Evolutionary conservation across 805 yeast genomes (phyloP).

Genomic region (Candida easanensis): DNA sequence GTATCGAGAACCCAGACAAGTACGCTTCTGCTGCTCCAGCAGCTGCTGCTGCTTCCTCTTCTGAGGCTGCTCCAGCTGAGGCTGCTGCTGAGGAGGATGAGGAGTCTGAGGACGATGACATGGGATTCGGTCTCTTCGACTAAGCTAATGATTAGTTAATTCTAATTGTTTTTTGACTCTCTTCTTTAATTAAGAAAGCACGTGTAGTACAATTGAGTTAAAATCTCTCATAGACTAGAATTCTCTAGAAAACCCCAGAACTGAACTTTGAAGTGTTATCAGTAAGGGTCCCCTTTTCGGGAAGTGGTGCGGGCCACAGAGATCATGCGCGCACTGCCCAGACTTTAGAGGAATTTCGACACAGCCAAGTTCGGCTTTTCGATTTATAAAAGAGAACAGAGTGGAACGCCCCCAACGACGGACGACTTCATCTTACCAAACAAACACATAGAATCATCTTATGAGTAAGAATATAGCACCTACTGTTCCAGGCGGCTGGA

Average conservation of each 20-base stretch:
- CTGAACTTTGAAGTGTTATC: no score
- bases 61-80: constrained; percentile 70
- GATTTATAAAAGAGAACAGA: no score
- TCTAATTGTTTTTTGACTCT: not conserved
- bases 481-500: constrained; percentile 65
- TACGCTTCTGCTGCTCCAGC: constrained; percentile 99
- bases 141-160: constrained; percentile 41
- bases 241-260: no score
- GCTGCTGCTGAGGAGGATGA: constrained; percentile 70
- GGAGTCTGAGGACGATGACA: constrained; percentile 69
- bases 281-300: no score
- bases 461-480: constrained; percentile 36
- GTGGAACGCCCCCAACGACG: no score
- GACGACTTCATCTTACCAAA: no score
- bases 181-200: not conserved
- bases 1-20: constrained; percentile 99
- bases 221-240: no score
- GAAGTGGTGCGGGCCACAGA: no score
- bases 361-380: no score
- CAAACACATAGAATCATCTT: no score
- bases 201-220: no score
- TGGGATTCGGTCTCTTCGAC: constrained; percentile 99
- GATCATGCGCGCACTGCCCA: no score
- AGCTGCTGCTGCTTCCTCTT: constrained; percentile 82
- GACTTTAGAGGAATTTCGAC: not conserved